Conservation (phyloP, 208 protist species). For the Acanthamoeba rhysodes region DNA sequence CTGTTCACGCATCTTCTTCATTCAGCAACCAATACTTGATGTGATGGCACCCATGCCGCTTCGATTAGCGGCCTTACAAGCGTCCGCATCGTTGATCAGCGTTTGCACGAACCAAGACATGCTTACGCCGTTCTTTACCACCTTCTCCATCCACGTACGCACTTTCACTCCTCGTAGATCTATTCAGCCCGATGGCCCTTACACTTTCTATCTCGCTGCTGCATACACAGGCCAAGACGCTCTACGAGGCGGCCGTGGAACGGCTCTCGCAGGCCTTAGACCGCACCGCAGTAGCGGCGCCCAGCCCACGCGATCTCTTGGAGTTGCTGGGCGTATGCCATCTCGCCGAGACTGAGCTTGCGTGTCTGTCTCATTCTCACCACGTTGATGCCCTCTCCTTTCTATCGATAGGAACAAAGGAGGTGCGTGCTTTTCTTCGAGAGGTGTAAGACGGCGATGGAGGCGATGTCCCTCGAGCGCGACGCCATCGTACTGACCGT, state of each 20-base stretch:
- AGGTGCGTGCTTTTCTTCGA: not conserved
- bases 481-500: not conserved
- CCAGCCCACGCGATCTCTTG: not conserved
- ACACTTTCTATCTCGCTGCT: not conserved
- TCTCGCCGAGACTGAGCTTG: not conserved
- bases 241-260: not conserved
- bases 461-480: not conserved
- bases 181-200: not conserved
- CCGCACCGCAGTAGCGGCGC: not conserved
- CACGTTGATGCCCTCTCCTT: not conserved
- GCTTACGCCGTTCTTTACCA: constrained; percentile 5
- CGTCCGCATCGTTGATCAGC: not conserved
- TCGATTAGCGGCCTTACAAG: not conserved
- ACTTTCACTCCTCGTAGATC: too few species aligned
- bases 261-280: not conserved
- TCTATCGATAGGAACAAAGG: not conserved
- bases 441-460: not conserved
- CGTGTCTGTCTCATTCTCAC: not conserved
- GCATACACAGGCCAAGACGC: not conserved
- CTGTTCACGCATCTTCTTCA: not conserved
- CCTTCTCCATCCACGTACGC: not conserved
- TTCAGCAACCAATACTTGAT: not conserved
- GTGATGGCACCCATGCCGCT: not conserved
- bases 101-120: constrained; percentile 35
- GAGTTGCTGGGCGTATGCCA: not conserved